These are phyloP conservation scores for Cymodocea nodosa DNA, from an alignment of 116 monocot genomes.

Conservation along the genomic window DNA sequence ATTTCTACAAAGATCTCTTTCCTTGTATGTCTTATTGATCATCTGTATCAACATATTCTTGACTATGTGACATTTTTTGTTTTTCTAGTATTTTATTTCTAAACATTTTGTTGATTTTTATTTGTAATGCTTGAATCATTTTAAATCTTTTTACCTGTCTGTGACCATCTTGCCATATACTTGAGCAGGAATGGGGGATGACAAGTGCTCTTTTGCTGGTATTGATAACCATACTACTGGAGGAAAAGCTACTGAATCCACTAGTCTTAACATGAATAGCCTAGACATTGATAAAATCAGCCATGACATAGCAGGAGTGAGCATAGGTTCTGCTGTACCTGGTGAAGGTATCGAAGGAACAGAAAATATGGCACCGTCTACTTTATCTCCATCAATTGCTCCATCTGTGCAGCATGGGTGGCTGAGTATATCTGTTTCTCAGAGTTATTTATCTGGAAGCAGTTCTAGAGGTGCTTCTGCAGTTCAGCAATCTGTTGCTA, in stretches of 20 bases:
- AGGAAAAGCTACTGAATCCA: constrained; percentile 18
- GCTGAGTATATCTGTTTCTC: constrained; percentile 8
- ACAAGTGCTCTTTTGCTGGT: constrained; percentile 4
- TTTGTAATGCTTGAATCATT: too few relatives aligned
- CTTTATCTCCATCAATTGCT: too few relatives aligned
- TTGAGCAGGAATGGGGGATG: background rate
- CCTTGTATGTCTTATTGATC: too few relatives aligned
- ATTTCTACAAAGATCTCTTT: too few relatives aligned
- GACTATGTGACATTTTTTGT: too few relatives aligned
- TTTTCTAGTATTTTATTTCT: too few relatives aligned
- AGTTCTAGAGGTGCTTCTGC: constrained; percentile 13
- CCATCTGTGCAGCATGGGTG: background rate
- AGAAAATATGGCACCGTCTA: constrained; percentile 8
- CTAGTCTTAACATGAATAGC: constrained; percentile 8
- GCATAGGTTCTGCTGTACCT: constrained; percentile 10
- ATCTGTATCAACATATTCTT: too few relatives aligned
- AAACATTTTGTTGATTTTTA: too few relatives aligned
- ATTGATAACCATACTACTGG: constrained; percentile 6
- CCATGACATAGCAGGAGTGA: constrained; percentile 21
- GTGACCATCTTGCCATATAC: too few relatives aligned
- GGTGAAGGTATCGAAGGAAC: constrained; percentile 32
- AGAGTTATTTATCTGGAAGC: background rate
- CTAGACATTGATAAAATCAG: constrained; percentile 20
- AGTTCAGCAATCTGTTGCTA: constrained; percentile 14
- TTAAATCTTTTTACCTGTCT: too few relatives aligned